Base-by-base conservation (phyloP, 306 rosid species). In the Urtica urens region DNA sequence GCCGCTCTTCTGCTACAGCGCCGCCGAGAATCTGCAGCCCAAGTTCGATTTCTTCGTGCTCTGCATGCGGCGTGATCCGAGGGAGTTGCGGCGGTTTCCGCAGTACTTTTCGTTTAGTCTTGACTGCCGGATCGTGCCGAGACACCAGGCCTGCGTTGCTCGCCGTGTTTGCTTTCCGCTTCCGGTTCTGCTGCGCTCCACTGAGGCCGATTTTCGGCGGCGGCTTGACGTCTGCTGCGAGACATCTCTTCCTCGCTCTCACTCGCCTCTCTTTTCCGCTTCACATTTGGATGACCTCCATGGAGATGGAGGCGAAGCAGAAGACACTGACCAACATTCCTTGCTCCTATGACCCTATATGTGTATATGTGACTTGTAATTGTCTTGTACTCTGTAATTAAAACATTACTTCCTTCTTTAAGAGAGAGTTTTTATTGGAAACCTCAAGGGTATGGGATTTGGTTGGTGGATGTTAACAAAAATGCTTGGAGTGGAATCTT, bases 51-150 rank as follows among this genome's bases (percentile, higher is more conserved):
- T 84, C 82, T 79, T 90, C 28, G 81, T 84, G 38, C 79, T 90
- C 63, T 87, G 77, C 56, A 81, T 90, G 97, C 87, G 93, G 33
- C 75, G 97, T 59, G 92, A 75, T 62, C 38, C 81, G 74, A 84
- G 73, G 80, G 97, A 81, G 75, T 64, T 90, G 63, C 79, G 64
- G 46, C 84, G 72, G 46, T 88, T 84, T 49, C 95, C 95, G 10
- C 90, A 74, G 1, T 88, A 78, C 76, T 90, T 90, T 55, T 90
- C 97, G 23, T 90, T 74, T 60, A 79, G 94, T 74, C 78, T 90
- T 51, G 87, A 81, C 72, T 74, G 75, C 55, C 74, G 95, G 68
- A 81, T 90, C 46, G 64, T 78, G 81, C 90, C 92, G 13, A 71
- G 97, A 55, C 95, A 90, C 60, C 87, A 74, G 58, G 44, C 51